Percentiles rank a stretch among this genome's conserved stretches.
phyloP scores from a whole-genome alignment of 164 flowering plant genomes.

The Chimonanthus salicifolius region DNA sequence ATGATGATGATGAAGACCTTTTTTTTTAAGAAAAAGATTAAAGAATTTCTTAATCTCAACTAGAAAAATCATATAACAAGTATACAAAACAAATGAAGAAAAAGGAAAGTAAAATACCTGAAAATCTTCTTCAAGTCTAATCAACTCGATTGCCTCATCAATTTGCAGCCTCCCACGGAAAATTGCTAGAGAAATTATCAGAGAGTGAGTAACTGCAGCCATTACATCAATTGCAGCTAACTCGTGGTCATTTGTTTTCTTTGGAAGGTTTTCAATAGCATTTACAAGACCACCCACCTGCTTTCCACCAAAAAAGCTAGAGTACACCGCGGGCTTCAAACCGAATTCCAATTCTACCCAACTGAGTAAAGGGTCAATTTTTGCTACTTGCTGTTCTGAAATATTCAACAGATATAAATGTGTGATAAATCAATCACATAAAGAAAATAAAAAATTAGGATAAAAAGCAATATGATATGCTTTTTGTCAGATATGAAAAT shows the following conservation, averaged over 20 bases:
- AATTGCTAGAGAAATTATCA: constrained; percentile 65
- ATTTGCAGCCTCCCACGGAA: constrained; percentile 68
- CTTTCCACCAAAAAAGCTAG: constrained; percentile 86
- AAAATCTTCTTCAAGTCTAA: constrained; percentile 88
- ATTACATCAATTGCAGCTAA: constrained; percentile 89
- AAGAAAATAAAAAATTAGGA: not conserved
- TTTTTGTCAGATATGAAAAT: too few species aligned
- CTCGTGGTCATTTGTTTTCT: constrained; percentile 66
- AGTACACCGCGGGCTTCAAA: constrained; percentile 64
- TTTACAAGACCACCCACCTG: constrained; percentile 71
- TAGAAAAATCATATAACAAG: not conserved
- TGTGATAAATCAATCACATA: not conserved
- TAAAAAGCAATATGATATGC: not conserved
- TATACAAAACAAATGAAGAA: not conserved
- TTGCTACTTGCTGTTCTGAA: constrained; percentile 74
- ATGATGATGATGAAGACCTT: too few species aligned
- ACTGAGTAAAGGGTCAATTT: constrained; percentile 71
- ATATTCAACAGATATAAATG: not conserved
- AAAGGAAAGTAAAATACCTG: constrained; percentile 44
- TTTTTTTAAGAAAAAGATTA: not conserved
- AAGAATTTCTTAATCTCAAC: not conserved
- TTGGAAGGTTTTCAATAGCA: constrained; percentile 59
- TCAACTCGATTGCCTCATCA: constrained; percentile 80
- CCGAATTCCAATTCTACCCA: constrained; percentile 92
- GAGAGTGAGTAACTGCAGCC: constrained; percentile 78